Evolutionary conservation across 495 filamentous ascomycete species (phyloP), one percentile per base, ranked within the genome.

Genomic region (Podospora pseudocomata): DNA sequence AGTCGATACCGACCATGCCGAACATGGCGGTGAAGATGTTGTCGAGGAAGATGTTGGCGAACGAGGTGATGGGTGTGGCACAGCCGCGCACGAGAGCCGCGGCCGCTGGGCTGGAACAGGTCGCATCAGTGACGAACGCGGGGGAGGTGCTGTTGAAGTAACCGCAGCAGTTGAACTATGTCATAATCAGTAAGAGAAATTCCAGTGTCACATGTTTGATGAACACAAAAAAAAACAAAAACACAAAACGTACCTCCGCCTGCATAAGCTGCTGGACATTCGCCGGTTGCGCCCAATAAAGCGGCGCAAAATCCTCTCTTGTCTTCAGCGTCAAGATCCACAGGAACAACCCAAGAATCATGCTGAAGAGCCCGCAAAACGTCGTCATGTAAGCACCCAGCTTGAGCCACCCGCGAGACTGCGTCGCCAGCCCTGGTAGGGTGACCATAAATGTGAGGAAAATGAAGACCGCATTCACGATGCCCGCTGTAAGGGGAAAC

Each of bases 11-110:
- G 61, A 92, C 90, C 76, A 92, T 86, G 70, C 90, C 90, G 72
- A 92, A 92, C 54, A 88, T 80, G 44, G 86, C 88, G 16, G 90
- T 92, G 77, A 93, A 93, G 76, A 93, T 86, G 70, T 87, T 75
- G 76, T 90, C 87, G 56, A 92, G 76, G 74, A 88, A 90, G 64
- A 81, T 81, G 77, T 91, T 91, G 39, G 88, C 85, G 70, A 87
- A 91, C 49, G 73, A 80, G 32, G 82, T 83, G 72, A 92, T 87
- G 4, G 87, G 84, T 5, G 81, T 76, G 13, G 89, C 80, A 72
- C 90, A 93, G 3, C 89, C 88, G 60, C 82, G 80, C 78, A 86
- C 86, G 11, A 87, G 76, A n/a, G 88, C 86, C 5, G 90, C 90
- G 39, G 85, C 81, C 26, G 88, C 83, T 13, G 86, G 81, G 72